Evolutionary conservation across 345 rosid genomes (phyloP).

Genomic region (Ceriops tagal): DNA sequence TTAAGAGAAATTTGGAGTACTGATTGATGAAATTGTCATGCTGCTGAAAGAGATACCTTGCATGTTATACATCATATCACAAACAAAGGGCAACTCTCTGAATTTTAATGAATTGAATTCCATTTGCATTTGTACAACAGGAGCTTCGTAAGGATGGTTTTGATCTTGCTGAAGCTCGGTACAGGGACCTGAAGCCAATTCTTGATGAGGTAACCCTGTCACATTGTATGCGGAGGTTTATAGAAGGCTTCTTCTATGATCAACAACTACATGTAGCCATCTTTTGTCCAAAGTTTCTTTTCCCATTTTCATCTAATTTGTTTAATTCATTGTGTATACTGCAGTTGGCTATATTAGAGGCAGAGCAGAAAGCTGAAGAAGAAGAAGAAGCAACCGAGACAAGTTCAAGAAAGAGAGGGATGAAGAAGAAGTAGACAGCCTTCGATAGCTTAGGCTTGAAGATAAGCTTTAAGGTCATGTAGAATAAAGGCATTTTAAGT

Average conservation of each 20-base stretch:
- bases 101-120: too few species aligned
- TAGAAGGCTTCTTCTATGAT: background rate
- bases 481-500: too few species aligned
- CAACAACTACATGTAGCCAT: background rate
- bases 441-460: constrained; percentile 7
- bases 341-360: constrained; percentile 79
- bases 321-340: background rate
- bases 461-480: background rate
- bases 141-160: constrained; percentile 96
- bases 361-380: constrained; percentile 94
- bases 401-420: constrained; percentile 64
- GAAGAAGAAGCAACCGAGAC: constrained; percentile 75
- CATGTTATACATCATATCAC: too few species aligned
- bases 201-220: constrained; percentile 70
- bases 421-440: constrained; percentile 39
- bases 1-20: too few species aligned
- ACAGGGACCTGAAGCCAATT: constrained; percentile 83
- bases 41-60: too few species aligned
- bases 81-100: too few species aligned
- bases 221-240: background rate
- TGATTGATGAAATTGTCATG: too few species aligned
- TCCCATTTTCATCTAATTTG: background rate
- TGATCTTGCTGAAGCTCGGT: constrained; percentile 85
- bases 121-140: constrained; percentile 34
- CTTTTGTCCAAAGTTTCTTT: background rate